Base-by-base conservation (phyloP, 164 flowering plant species). In the Vitis rupestris region DNA sequence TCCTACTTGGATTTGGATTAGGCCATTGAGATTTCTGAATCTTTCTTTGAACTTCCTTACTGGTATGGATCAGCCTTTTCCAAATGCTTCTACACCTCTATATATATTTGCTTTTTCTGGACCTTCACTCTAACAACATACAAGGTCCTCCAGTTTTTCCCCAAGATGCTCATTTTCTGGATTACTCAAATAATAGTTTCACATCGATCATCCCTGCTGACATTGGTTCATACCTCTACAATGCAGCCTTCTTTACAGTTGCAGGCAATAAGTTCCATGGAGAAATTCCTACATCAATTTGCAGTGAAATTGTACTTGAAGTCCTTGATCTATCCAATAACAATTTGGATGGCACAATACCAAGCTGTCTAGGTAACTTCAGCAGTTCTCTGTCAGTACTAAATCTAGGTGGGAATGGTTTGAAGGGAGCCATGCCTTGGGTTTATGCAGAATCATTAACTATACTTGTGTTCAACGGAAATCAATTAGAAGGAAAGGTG, bases 101-200 rank as follows among this genome's bases (percentile, higher is more conserved):
- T 10, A 1, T 10, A 27, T 10, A 1, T 53, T 17, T 65, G 23
- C 23, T 19, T 19, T 19, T 19, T 19, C 23, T 19, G 15, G 58
- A 19, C 47, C 68, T 65, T 29, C 68, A 52, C 2, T 65, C 68
- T 3, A 65, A 65, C 58, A 3, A 23, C 17, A 5, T 65, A 4
- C 49, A 52, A 65, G 68, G 59, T 9, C 12, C 68, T 23, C 68
- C 53, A 2, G 57, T 44, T 23, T 9, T 51, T 2, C 68, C 68
- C 27, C 17, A n/a, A 4, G 11, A 8, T 29, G 14, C 47, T 3
- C 5, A 3, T 10, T 31, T 3, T 31, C 4, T 31, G 37, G 37
- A 31, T 31, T 3, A 1, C 6, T 31, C 37, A 31, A 31, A 31
- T 31, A 31, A 2, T 31, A 31, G 37, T 31, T 31, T 31, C 37